Conservation (phyloP, 208 protist genomes). For the Wallacemonas sp. region DNA sequence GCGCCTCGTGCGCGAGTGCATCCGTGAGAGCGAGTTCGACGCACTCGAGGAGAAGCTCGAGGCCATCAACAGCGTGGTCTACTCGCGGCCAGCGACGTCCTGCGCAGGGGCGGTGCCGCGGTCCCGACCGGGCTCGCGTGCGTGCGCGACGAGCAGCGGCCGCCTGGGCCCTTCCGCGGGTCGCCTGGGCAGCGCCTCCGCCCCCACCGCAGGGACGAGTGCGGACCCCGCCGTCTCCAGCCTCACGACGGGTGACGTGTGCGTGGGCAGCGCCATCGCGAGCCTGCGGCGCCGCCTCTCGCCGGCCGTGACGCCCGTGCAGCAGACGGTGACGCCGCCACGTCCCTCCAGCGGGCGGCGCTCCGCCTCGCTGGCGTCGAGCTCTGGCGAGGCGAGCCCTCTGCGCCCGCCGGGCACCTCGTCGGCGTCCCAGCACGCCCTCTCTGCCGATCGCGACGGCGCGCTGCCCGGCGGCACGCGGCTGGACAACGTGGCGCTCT, state of each 20-base stretch:
- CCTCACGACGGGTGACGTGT: slow-evolving; percentile 46
- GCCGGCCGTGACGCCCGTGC: not conserved
- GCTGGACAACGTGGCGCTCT: slow-evolving; percentile 16
- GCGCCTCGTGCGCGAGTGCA: slow-evolving; percentile 68
- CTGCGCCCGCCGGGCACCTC: no score
- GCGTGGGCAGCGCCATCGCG: slow-evolving; percentile 48
- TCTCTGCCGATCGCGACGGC: no score
- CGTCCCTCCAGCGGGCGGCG: not conserved
- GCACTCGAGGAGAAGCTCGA: slow-evolving; percentile 50
- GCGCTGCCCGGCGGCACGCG: not conserved
- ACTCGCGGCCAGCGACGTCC: slow-evolving; percentile 68
- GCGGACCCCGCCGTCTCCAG: slow-evolving; percentile 21
- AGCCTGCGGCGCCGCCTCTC: slow-evolving; percentile 40
- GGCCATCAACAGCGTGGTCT: slow-evolving; percentile 41
- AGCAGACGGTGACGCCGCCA: not conserved
- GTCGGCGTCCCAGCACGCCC: no score
- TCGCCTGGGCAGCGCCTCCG: slow-evolving; percentile 2
- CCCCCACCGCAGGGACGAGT: slow-evolving; percentile 15
- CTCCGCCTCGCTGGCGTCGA: not conserved
- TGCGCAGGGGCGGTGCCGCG: slow-evolving; percentile 45
- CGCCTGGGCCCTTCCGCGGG: slow-evolving; percentile 15
- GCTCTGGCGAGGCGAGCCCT: not conserved
- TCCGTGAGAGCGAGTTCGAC: slow-evolving; percentile 69
- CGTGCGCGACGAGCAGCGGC: slow-evolving; percentile 3
- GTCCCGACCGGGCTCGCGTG: not conserved